phyloP scores from a whole-genome alignment of 2,329 filamentous ascomycete species.

The Penicillium sp. region DNA sequence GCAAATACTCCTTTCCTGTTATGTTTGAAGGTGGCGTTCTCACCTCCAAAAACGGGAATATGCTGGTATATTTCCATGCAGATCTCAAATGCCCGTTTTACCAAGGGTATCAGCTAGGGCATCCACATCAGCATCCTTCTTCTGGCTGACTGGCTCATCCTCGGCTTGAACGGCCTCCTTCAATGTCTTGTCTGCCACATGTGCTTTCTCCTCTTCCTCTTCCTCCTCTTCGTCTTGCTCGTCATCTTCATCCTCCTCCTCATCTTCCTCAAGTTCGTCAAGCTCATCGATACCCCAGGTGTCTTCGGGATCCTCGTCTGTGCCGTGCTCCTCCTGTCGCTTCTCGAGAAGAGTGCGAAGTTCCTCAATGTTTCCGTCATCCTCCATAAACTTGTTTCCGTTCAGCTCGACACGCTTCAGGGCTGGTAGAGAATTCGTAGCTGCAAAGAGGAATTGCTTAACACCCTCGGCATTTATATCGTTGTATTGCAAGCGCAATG shows the following conservation, averaged over 20 bases:
- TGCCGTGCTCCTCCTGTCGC: constrained; percentile 67
- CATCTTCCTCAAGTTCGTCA: constrained; percentile 75
- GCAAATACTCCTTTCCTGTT: neutral
- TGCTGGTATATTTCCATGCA: neutral
- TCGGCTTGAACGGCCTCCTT: constrained; percentile 57
- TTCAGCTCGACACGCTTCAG: constrained; percentile 89
- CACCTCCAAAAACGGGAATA: neutral
- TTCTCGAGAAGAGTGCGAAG: constrained; percentile 69
- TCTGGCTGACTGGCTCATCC: constrained; percentile 64
- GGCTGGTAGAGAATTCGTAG: constrained; percentile 64
- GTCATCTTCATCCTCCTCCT: constrained; percentile 65
- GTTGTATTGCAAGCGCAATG: constrained; percentile 84
- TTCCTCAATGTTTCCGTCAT: constrained; percentile 66
- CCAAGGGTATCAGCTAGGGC: constrained; percentile 70
- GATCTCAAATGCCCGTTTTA: constrained; percentile 54
- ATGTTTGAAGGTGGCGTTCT: neutral
- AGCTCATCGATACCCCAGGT: constrained; percentile 82
- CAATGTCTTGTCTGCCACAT: constrained; percentile 62
- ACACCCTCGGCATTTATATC: constrained; percentile 79
- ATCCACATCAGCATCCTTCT: constrained; percentile 76
- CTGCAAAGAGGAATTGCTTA: constrained; percentile 65
- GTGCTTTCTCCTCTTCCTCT: constrained; percentile 65
- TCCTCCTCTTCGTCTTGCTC: constrained; percentile 66
- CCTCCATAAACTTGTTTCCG: constrained; percentile 89
- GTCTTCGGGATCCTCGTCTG: constrained; percentile 66